Evolutionary conservation across 2,329 filamentous ascomycete species (phyloP), one percentile per base, ranked within the genome.

Genomic region (Chrysosporium queenslandicum): DNA sequence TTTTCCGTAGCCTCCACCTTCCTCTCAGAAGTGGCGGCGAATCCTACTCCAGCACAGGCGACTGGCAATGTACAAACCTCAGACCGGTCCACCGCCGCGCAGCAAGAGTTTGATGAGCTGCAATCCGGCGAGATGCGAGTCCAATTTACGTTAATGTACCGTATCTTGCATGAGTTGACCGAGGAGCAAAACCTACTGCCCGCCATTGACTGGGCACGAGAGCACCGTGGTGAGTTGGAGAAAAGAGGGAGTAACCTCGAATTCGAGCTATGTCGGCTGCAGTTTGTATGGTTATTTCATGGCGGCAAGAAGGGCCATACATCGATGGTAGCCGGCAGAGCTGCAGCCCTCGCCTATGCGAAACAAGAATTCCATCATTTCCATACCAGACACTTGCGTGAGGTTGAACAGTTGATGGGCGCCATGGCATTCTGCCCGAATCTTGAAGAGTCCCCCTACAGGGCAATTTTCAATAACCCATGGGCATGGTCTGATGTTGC

Each of bases 1-100:
- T 98, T 98, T 68, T 78, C 77, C 20, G 90, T 95, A 1, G 91
- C 91, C 11, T 82, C 83, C 14, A 88, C 83, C 1, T 96, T 98
- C 61, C 80, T 95, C 46, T 73, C 78, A 12, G 92, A 97, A 73
- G 80, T 78, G 27, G 69, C 73, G 50, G 66, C 72, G 21, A 70
- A 73, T 55, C 71, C 73, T 66, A 59, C 69, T 58, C 55, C 65
- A 47, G 60, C 63, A 56, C 62, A 67, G 55, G 59, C 64, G 41
- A 53, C 63, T 55, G 57, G 62, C 42, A 45, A 58, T 7, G 53
- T 52, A 11, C 59, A 68, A 2, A 63, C 68, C 32, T 61, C 68
- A 5, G 62, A 68, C 27, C 63, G 71, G n/a, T 59, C 66, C 30
- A 64, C 66, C 53, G 67, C 72, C 43, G 66, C 66, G 46, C 65